Conservation (phyloP, 2,329 filamentous ascomycete genomes). For the Exophiala dermatitidis region DNA sequence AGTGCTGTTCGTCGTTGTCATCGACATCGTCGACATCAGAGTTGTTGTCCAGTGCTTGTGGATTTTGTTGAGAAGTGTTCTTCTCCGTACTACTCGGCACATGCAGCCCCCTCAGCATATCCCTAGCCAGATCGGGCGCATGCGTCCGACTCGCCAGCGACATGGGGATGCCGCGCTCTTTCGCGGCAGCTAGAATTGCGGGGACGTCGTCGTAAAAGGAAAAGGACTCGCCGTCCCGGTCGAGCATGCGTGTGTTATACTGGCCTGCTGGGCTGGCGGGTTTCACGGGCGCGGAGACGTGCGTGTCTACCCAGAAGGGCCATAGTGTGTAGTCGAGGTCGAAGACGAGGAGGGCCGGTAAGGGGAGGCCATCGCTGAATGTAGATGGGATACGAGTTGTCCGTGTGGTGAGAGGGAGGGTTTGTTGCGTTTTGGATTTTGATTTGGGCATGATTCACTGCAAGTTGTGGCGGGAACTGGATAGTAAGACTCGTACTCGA, state of each 20-base stretch:
- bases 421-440: constrained; percentile 7
- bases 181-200: constrained; percentile 56
- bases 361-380: constrained; percentile 59
- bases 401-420: neutral
- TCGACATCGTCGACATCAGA: constrained; percentile 27
- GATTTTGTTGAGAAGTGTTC: no score
- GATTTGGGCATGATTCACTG: neutral
- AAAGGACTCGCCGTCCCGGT: constrained; percentile 56
- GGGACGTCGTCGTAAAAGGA: constrained; percentile 66
- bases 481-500: neutral
- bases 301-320: constrained; percentile 97
- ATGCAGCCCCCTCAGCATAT: constrained; percentile 70
- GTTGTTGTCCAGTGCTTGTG: neutral
- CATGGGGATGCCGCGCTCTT: constrained; percentile 49
- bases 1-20: constrained; percentile 32
- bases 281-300: constrained; percentile 69
- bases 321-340: constrained; percentile 98
- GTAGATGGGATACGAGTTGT: constrained; percentile 34
- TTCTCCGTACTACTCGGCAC: constrained; percentile 38
- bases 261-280: constrained; percentile 42
- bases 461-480: neutral
- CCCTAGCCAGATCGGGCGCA: constrained; percentile 69
- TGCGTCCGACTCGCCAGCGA: constrained; percentile 74
- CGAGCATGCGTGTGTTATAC: constrained; percentile 19
- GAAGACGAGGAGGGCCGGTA: constrained; percentile 81